Conservation (phyloP, 257 asterid genomes). For the Eucommia ulmoides region DNA sequence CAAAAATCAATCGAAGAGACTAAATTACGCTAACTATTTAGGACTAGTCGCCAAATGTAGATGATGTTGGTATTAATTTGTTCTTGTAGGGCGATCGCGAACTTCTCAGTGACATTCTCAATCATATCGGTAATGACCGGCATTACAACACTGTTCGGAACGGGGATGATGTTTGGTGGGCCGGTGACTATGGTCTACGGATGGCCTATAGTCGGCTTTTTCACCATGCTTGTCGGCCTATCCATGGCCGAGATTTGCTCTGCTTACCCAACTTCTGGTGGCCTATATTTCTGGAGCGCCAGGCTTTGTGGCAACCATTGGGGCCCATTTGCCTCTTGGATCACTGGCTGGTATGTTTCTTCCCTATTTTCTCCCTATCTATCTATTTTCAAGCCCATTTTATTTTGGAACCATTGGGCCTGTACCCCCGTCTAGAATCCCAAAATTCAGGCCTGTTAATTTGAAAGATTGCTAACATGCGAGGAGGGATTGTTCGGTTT, state of each 20-base stretch:
- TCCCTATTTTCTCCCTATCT: background rate
- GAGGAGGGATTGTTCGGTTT: too few species aligned
- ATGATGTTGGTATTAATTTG: background rate
- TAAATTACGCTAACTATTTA: too few species aligned
- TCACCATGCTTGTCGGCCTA: conserved; percentile 71
- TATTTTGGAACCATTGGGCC: too few species aligned
- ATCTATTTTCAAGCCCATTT: too few species aligned
- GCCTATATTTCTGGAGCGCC: conserved; percentile 97
- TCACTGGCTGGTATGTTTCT: conserved; percentile 74
- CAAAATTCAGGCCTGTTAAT: too few species aligned
- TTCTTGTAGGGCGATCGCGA: conserved; percentile 55
- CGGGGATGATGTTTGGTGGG: conserved; percentile 85
- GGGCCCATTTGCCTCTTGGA: conserved; percentile 99
- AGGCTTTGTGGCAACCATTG: conserved; percentile 88
- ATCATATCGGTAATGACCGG: conserved; percentile 91
- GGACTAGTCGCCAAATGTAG: too few species aligned
- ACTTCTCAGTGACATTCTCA: conserved; percentile 82
- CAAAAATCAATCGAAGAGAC: too few species aligned
- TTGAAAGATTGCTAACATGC: too few species aligned
- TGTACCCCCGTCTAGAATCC: too few species aligned
- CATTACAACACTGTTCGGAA: conserved; percentile 67
- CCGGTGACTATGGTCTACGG: conserved; percentile 77
- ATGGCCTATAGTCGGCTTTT: conserved; percentile 77
- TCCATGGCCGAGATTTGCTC: conserved; percentile 99
- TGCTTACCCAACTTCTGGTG: conserved; percentile 94